A percentile compares a stretch with the other conserved stretches of the same genome.
Evolutionary conservation across 371 early-diverging fungal genomes (phyloP).

Genomic region (Synchytrium microbalum): DNA sequence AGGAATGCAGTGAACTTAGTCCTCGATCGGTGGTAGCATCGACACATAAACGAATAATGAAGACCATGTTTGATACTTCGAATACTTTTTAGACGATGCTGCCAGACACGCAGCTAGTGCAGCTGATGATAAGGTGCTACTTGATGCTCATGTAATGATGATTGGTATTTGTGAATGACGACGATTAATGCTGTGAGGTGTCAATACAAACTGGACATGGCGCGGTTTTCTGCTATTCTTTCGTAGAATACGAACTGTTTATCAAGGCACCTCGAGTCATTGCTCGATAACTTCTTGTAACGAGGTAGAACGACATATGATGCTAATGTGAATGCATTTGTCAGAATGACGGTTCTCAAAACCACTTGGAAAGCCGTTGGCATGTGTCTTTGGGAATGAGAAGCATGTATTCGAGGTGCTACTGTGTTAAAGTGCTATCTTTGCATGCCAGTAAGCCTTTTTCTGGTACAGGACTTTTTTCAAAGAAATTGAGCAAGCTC

Average conservation of each 20-base stretch:
- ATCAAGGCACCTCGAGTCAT: conserved; percentile 58
- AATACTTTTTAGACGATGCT: conserved; percentile 68
- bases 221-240: too few relatives aligned
- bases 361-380: conserved; percentile 76
- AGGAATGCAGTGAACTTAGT: conserved; percentile 42
- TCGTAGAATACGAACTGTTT: conserved; percentile 89
- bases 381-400: conserved; percentile 21
- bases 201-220: too few relatives aligned
- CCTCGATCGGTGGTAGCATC: conserved; percentile 63
- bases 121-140: conserved; percentile 82
- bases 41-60: conserved; percentile 75
- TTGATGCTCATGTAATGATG: conserved; percentile 77
- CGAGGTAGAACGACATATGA: conserved; percentile 80
- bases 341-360: conserved; percentile 76
- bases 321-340: conserved; percentile 67
- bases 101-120: conserved; percentile 32
- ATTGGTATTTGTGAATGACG: conserved; percentile 63
- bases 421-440: too few relatives aligned
- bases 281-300: conserved; percentile 67
- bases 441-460: not conserved
- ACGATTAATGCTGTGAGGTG: too few relatives aligned
- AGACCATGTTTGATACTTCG: conserved; percentile 81
- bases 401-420: too few relatives aligned
- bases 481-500: conserved; percentile 78
- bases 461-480: conserved; percentile 93